Base-by-base conservation (phyloP, 768 basidiomycete species). In the Saitozyma podzolica region DNA sequence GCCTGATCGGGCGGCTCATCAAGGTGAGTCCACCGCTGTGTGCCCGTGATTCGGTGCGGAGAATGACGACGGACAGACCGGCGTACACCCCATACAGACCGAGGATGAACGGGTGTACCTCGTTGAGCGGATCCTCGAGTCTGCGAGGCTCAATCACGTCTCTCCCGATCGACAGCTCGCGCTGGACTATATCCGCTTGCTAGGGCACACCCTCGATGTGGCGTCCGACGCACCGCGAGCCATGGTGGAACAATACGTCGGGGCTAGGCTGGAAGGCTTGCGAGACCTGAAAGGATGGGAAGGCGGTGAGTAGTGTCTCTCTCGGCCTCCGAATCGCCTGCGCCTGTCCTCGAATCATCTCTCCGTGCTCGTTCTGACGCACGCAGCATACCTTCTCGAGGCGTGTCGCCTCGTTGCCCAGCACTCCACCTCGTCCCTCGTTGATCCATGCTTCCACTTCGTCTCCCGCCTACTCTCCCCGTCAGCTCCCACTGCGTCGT, bases 301-400 rank as follows among this genome's bases (percentile, higher is more conserved):
- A 17, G 56, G 42, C 42, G 66, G 62, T 58, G 55, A 57, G 62
- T 42, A 29, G 29, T 29, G 5, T 29, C 29, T 29, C 17, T 29
- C 8, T n/a, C 19, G n/a, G 6, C 40, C 2, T 29, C 5, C 5
- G 29, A 29, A 29, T 29, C 29, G 29, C 29, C 29, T 29, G 29
- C 2, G 29, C 29, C 29, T 29, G 29, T 29, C 5, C 29, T 29
- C 29, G 29, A 29, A 19, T 49, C n/a, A 45, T 2, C 20, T n/a
- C 45, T 56, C n/a, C 0, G 11, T 40, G 49, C 45, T 11, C 47
- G 17, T 14, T 42, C 41, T 51, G 6, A 58, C 13, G 40, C 9
- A 11, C 7, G 11, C 45, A 70, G 68, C 68, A 14, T 62, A 64
- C 45, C 65, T 70, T n/a, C 54, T 70, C 2, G 65, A 66, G 40